Evolutionary conservation across 1,139 yeast species (phyloP).

Genomic region (Geotrichum cucujoidarum): DNA sequence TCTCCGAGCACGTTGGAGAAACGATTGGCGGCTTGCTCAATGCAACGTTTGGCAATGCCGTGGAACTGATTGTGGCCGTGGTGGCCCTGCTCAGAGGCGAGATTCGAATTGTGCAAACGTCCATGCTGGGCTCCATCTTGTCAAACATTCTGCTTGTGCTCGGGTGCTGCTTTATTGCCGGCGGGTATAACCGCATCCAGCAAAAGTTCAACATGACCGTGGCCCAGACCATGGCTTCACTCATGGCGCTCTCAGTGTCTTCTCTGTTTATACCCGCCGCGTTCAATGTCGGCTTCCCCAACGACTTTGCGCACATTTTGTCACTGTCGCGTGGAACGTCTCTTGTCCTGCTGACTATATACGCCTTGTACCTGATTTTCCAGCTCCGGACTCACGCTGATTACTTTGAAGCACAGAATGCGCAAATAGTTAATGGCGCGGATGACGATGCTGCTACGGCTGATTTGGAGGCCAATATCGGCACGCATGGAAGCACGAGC

Average conservation of each 20-base stretch:
- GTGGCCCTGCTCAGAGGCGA: conserved; percentile 84
- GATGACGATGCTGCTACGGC: conserved; percentile 33
- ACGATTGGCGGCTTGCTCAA: conserved; percentile 89
- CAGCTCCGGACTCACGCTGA: conserved; percentile 82
- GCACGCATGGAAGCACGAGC: conserved; percentile 16
- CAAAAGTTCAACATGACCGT: conserved; percentile 92
- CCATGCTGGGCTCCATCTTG: conserved; percentile 90
- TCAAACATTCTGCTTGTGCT: conserved; percentile 82
- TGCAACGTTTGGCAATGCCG: conserved; percentile 96
- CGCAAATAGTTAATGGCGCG: not conserved
- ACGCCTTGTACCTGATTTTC: conserved; percentile 72
- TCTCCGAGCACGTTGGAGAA: conserved; percentile 65
- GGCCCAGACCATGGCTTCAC: conserved; percentile 94
- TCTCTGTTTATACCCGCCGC: conserved; percentile 93
- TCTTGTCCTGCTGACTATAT: conserved; percentile 68
- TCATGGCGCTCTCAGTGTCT: conserved; percentile 85
- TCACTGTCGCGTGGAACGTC: conserved; percentile 87
- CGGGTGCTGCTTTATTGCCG: conserved; percentile 90
- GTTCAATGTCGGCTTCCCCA: conserved; percentile 76
- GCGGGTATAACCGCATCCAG: conserved; percentile 83
- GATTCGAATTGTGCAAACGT: conserved; percentile 86
- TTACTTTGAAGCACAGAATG: conserved; percentile 46
- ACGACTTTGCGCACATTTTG: conserved; percentile 47
- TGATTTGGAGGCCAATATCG: conserved; percentile 28
- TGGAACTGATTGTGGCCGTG: conserved; percentile 84